phyloP scores from a whole-genome alignment of 2,329 filamentous ascomycete species.

The Talaromyces sp. region DNA sequence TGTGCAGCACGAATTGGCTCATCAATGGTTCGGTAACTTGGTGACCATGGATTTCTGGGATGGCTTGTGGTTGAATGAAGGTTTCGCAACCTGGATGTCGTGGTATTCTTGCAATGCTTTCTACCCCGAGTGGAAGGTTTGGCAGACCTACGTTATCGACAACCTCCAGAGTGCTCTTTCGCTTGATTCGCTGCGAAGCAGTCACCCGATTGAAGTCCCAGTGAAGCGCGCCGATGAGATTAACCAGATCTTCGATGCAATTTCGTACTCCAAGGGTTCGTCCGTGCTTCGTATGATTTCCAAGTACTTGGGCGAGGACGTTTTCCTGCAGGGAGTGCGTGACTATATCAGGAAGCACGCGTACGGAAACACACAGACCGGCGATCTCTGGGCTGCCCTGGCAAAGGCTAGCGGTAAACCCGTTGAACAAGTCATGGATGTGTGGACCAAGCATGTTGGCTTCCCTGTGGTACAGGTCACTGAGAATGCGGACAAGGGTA shows the following conservation, averaged over 20 bases:
- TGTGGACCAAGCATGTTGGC: conserved; percentile 95
- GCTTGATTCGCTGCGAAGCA: conserved; percentile 86
- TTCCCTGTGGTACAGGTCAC: conserved; percentile 87
- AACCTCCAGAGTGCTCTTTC: conserved; percentile 82
- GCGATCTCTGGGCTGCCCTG: conserved; percentile 83
- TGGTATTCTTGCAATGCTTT: conserved; percentile 93
- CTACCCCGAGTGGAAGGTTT: conserved; percentile 98
- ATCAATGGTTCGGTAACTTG: conserved; percentile 97
- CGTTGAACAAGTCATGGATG: conserved; percentile 83
- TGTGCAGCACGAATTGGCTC: conserved; percentile 92
- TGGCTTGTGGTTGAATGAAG: conserved; percentile 92
- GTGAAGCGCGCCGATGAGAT: conserved; percentile 94
- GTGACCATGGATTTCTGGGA: conserved; percentile 99
- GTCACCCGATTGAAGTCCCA: conserved; percentile 92
- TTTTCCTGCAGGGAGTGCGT: conserved; percentile 86
- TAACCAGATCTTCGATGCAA: conserved; percentile 97
- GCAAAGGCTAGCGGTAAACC: conserved; percentile 87
- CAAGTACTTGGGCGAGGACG: conserved; percentile 85
- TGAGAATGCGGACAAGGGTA: conserved; percentile 63
- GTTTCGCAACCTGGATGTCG: conserved; percentile 88
- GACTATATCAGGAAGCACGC: conserved; percentile 92
- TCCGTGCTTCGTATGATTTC: conserved; percentile 97
- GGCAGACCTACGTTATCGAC: conserved; percentile 91
- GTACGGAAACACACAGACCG: conserved; percentile 90
- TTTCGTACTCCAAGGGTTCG: conserved; percentile 95